Conservation (phyloP, 805 yeast species). For the Wickerhamiella nectarea region DNA sequence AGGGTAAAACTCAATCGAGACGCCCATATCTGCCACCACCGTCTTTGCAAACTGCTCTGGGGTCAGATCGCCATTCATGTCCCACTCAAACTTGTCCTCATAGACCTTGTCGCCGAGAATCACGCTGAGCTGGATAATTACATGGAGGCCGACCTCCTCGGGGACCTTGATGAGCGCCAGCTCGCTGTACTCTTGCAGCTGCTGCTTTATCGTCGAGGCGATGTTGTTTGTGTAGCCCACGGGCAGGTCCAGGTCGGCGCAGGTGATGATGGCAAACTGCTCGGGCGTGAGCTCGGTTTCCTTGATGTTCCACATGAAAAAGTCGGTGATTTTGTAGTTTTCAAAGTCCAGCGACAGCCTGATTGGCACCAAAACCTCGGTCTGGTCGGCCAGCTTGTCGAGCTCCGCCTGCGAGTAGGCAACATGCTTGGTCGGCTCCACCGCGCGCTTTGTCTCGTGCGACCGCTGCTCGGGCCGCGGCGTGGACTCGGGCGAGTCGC, state of each 20-base stretch:
- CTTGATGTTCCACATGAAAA: slow-evolving; percentile 60
- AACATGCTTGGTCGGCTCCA: slow-evolving; percentile 29
- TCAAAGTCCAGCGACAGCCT: slow-evolving; percentile 48
- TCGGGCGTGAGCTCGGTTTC: slow-evolving; percentile 59
- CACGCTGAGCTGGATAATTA: slow-evolving; percentile 66
- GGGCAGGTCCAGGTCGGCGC: slow-evolving; percentile 75
- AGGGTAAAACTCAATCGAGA: slow-evolving; percentile 72
- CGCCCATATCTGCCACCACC: slow-evolving; percentile 74
- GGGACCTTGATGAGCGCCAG: slow-evolving; percentile 57
- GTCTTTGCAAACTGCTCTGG: slow-evolving; percentile 77
- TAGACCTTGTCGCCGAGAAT: slow-evolving; percentile 70
- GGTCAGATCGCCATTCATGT: slow-evolving; percentile 41
- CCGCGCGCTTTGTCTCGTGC: slow-evolving; percentile 28
- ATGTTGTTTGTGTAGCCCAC: slow-evolving; percentile 46
- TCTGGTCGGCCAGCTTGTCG: slow-evolving; percentile 30
- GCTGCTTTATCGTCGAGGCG: slow-evolving; percentile 59
- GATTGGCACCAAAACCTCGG: slow-evolving; percentile 47
- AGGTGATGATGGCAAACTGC: slow-evolving; percentile 57
- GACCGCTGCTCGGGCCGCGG: slow-evolving; percentile 16
- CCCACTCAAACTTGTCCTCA: slow-evolving; percentile 95
- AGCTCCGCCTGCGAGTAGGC: slow-evolving; percentile 27
- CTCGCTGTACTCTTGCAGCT: slow-evolving; percentile 60
- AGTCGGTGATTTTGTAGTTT: slow-evolving; percentile 42
- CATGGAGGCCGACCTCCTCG: slow-evolving; percentile 51
- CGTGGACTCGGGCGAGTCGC: slow-evolving; percentile 14